These are phyloP conservation scores for Murraya paniculata DNA, from an alignment of 345 rosid genomes.

Conservation along the genomic window DNA sequence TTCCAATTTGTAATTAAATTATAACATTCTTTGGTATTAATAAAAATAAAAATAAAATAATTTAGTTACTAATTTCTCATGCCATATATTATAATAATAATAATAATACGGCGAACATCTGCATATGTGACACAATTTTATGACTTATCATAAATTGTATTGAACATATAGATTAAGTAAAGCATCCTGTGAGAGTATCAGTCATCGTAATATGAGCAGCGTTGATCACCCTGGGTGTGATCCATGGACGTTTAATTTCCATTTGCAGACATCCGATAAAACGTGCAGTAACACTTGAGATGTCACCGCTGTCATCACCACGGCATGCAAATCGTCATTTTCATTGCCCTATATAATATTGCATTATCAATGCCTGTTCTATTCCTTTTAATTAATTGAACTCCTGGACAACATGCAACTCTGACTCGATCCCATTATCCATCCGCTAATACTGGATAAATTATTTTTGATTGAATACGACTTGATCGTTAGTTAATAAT, in stretches of 20 bases:
- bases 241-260: not conserved
- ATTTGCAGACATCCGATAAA: not conserved
- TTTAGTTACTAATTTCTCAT: too few relatives aligned
- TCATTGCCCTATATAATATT: not conserved
- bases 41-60: too few relatives aligned
- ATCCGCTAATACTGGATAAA: not conserved
- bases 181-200: too few relatives aligned
- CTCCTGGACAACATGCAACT: not conserved
- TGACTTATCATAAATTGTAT: too few relatives aligned
- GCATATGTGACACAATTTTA: too few relatives aligned
- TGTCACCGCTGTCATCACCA: not conserved
- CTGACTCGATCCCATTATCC: not conserved
- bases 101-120: too few relatives aligned
- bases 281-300: not conserved
- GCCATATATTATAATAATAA: too few relatives aligned
- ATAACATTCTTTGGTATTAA: too few relatives aligned
- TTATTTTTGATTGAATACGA: not conserved
- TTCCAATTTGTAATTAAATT: too few relatives aligned
- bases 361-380: not conserved
- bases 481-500: not conserved
- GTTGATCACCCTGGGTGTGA: rapidly evolving
- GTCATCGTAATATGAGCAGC: too few relatives aligned
- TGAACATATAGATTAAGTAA: too few relatives aligned
- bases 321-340: not conserved
- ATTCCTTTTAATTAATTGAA: not conserved